Conservation (phyloP, 371 early-diverging fungal genomes). For the Actinomucor elegans region DNA sequence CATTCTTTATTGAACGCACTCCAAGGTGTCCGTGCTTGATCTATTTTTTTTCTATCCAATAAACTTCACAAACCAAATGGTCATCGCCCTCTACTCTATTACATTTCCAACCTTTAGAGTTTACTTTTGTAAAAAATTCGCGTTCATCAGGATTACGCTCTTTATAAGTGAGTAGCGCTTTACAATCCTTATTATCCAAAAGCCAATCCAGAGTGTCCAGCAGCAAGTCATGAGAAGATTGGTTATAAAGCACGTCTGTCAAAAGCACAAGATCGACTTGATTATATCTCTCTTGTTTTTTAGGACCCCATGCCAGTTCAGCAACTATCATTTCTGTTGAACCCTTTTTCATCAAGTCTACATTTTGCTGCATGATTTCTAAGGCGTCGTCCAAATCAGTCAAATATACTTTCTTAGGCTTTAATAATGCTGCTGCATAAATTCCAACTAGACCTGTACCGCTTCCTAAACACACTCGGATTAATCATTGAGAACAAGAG, state of each 20-base stretch:
- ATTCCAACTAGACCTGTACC: slow-evolving; percentile 52
- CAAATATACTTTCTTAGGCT: slow-evolving; percentile 24
- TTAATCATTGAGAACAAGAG: no score
- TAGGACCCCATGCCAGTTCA: slow-evolving; percentile 35
- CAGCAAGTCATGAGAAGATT: slow-evolving; percentile 36
- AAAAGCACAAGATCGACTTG: slow-evolving; percentile 36
- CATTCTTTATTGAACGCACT: slow-evolving; percentile 15
- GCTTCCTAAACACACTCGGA: slow-evolving; percentile 29
- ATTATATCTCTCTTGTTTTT: slow-evolving; percentile 1
- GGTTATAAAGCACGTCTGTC: slow-evolving; percentile 50
- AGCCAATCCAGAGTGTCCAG: slow-evolving; percentile 38
- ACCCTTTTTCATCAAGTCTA: slow-evolving; percentile 3
- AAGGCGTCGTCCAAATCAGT: slow-evolving; percentile 46
- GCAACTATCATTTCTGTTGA: slow-evolving; percentile 12
- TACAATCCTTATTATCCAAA: slow-evolving; percentile 12
- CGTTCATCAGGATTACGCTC: slow-evolving; percentile 47
- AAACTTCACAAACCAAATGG: slow-evolving; percentile 28
- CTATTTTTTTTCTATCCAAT: slow-evolving; percentile 24
- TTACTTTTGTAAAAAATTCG: slow-evolving; percentile 37
- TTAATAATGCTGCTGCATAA: slow-evolving; percentile 31
- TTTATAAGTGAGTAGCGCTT: slow-evolving; percentile 36
- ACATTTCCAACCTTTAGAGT: slow-evolving; percentile 17
- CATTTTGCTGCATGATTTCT: slow-evolving; percentile 36
- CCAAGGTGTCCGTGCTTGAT: slow-evolving; percentile 10
- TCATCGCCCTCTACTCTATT: slow-evolving; percentile 7